A percentile compares a stretch with the other conserved stretches of the same genome.
Evolutionary conservation across 1,284 basidiomycete genomes (phyloP).

Genomic region (Afroboletus lepidellus): DNA sequence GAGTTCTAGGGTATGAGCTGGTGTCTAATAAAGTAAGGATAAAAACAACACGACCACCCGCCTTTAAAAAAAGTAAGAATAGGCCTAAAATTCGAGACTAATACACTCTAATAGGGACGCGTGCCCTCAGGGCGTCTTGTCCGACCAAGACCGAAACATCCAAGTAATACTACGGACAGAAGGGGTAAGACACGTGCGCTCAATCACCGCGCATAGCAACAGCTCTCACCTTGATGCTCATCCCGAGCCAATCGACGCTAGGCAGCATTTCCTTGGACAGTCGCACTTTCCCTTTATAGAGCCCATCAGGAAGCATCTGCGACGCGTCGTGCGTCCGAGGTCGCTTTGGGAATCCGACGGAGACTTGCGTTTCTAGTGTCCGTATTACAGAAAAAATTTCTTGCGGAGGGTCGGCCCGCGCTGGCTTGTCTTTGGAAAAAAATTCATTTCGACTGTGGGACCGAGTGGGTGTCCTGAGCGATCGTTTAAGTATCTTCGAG

Average conservation of each 20-base stretch:
- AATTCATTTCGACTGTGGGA: slow-evolving; percentile 22
- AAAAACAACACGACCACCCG: not conserved
- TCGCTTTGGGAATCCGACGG: slow-evolving; percentile 67
- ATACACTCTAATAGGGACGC: slow-evolving; percentile 56
- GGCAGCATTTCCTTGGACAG: slow-evolving; percentile 61
- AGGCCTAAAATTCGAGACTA: slow-evolving; percentile 29
- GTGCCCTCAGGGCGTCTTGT: slow-evolving; percentile 57
- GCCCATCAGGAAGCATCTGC: slow-evolving; percentile 57
- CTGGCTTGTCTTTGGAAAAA: slow-evolving; percentile 39
- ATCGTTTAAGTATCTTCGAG: slow-evolving; percentile 45
- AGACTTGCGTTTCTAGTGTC: slow-evolving; percentile 52
- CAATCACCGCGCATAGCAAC: slow-evolving; percentile 5
- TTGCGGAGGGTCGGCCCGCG: slow-evolving; percentile 43
- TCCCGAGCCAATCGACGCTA: slow-evolving; percentile 60
- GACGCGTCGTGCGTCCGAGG: slow-evolving; percentile 45
- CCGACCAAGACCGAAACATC: slow-evolving; percentile 64
- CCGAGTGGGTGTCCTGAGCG: slow-evolving; percentile 36
- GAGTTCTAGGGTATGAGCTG: slow-evolving; percentile 6
- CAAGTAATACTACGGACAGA: slow-evolving; percentile 59
- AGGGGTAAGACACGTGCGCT: slow-evolving; percentile 10
- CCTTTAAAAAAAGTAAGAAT: not conserved
- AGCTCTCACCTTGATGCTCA: slow-evolving; percentile 58
- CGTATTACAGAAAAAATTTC: slow-evolving; percentile 47
- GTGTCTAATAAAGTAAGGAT: not conserved
- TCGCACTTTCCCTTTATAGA: slow-evolving; percentile 56